Evolutionary conservation across 169 alveolate species (phyloP).

Genomic region (Toxoplasma gondii): DNA sequence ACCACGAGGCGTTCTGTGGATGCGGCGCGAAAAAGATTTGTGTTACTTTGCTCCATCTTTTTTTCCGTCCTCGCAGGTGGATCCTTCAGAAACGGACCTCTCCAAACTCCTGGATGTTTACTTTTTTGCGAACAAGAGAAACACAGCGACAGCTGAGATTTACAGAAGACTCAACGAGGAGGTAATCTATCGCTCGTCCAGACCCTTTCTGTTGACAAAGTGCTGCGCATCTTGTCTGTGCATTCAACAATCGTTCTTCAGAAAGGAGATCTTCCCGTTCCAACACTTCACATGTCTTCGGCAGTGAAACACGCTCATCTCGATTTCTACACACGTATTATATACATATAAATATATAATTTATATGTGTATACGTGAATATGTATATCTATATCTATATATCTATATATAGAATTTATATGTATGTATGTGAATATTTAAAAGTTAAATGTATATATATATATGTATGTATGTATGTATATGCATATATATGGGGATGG

Average conservation of each 20-base stretch:
- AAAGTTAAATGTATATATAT: not conserved
- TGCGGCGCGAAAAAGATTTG: not conserved
- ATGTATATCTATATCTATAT: not conserved
- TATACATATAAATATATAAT: no score
- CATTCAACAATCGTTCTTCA: no score
- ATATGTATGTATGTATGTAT: not conserved
- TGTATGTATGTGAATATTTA: no score
- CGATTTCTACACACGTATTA: no score
- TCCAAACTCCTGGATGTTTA: conserved; percentile 77
- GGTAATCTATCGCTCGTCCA: not conserved
- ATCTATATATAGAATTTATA: no score
- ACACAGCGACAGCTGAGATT: conserved; percentile 79
- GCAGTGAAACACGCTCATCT: no score
- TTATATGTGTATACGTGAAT: no score
- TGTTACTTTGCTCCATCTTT: not conserved
- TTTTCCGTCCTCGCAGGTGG: conserved; percentile 31
- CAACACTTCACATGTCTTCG: no score
- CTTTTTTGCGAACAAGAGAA: conserved; percentile 77
- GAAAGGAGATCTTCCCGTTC: no score
- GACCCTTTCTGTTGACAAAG: not conserved
- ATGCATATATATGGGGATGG: not conserved
- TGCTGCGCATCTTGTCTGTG: not conserved
- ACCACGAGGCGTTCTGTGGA: no score
- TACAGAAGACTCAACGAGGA: conserved; percentile 73
- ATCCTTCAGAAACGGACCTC: conserved; percentile 77